Conservation (phyloP, 495 filamentous ascomycete genomes). For the Penicillium lagena region DNA sequence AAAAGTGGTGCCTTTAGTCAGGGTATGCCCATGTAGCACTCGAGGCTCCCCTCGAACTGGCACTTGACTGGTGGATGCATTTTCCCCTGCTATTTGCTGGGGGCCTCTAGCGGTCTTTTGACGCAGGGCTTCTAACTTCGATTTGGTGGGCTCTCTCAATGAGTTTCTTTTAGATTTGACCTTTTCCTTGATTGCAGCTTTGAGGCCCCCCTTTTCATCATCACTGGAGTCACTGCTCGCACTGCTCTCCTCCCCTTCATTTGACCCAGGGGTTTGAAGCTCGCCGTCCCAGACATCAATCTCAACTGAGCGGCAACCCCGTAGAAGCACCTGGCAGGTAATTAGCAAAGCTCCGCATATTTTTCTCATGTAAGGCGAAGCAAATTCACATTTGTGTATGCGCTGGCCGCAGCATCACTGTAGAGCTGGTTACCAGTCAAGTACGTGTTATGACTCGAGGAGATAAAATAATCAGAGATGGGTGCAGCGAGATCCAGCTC, state of each 20-base stretch:
- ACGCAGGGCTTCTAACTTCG: slow-evolving; percentile 15
- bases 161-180: slow-evolving; percentile 13
- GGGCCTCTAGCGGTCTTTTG: slow-evolving; percentile 11
- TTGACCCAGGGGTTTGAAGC: slow-evolving; percentile 22
- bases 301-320: slow-evolving; percentile 89
- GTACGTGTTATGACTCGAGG: slow-evolving; percentile 93
- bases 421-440: slow-evolving; percentile 88
- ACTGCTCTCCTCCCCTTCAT: slow-evolving; percentile 18
- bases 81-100: not conserved
- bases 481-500: slow-evolving; percentile 55
- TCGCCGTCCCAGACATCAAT: slow-evolving; percentile 95
- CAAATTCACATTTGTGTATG: slow-evolving; percentile 69
- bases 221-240: slow-evolving; percentile 17
- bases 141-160: slow-evolving; percentile 13
- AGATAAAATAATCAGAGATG: slow-evolving; percentile 83
- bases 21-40: slow-evolving; percentile 83
- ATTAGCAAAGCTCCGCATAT: not conserved
- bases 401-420: slow-evolving; percentile 70
- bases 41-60: slow-evolving; percentile 55
- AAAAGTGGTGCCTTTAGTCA: slow-evolving; percentile 83
- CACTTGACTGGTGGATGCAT: slow-evolving; percentile 5
- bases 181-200: slow-evolving; percentile 7
- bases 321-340: slow-evolving; percentile 50
- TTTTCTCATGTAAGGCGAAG: not conserved
- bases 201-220: slow-evolving; percentile 2